Percentiles rank a stretch among this genome's conserved stretches.
phyloP scores from a whole-genome alignment of 768 basidiomycete species.

The Trametes coccinea region DNA sequence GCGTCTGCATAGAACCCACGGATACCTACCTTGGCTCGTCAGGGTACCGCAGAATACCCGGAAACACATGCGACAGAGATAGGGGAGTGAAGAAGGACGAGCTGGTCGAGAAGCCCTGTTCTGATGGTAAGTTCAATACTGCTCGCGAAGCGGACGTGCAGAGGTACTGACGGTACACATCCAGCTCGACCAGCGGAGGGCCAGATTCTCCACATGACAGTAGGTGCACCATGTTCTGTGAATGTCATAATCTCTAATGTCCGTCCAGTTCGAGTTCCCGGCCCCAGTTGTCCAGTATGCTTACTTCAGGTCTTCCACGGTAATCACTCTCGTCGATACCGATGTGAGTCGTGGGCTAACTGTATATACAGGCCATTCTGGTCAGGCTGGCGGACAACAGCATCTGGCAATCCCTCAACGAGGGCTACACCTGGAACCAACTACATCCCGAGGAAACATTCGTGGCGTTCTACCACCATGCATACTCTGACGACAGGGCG shows the following conservation, averaged over 20 bases:
- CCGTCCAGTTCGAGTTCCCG: conserved; percentile 64
- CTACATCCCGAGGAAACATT: conserved; percentile 62
- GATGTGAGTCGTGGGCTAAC: neutral
- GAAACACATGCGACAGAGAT: conserved; percentile 76
- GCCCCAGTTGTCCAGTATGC: conserved; percentile 68
- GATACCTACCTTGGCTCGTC: conserved; percentile 84
- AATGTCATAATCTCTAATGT: neutral
- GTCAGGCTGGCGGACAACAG: conserved; percentile 73
- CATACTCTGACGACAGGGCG: conserved; percentile 75
- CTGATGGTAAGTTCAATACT: conserved; percentile 50
- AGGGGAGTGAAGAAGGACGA: conserved; percentile 69
- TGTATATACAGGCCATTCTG: conserved; percentile 65
- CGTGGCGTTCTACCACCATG: conserved; percentile 86
- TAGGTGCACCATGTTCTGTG: conserved; percentile 30
- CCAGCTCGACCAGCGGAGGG: conserved; percentile 82
- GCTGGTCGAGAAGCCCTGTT: conserved; percentile 71
- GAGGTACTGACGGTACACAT: neutral
- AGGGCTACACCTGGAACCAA: conserved; percentile 89
- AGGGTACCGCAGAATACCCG: conserved; percentile 90
- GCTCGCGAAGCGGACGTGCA: neutral
- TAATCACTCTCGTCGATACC: conserved; percentile 32
- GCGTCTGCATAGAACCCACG: conserved; percentile 59
- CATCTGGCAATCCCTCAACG: conserved; percentile 94
- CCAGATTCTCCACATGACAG: conserved; percentile 70
- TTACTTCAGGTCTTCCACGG: conserved; percentile 83